Evolutionary conservation across 2,329 filamentous ascomycete genomes (phyloP), one percentile per base, ranked within the genome.

Genomic region (Aspergillus versicolor): DNA sequence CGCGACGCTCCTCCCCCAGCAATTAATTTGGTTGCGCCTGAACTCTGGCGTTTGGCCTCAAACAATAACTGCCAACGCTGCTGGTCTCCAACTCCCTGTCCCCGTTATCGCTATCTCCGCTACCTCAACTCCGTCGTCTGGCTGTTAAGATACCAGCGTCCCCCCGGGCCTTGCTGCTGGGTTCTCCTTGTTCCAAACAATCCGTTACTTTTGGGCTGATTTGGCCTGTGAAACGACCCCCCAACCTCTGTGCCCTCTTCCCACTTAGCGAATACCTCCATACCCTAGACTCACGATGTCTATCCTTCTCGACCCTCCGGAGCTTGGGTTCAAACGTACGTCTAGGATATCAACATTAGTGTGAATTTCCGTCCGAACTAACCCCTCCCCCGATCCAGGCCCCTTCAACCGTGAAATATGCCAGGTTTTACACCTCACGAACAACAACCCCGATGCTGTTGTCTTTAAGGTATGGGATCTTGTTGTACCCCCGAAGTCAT

Each of bases 271-370:
- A 52, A 58, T 62, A 57, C 37, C 46, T 32, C 21, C 45, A 53
- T 54, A 19, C 46, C 44, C 56, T 56, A 57, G 59, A 65, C 60
- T 64, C 66, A 84, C 70, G 79, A 97, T 97, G 94, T 95, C 93
- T 68, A 89, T 99, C 80, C 90, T 96, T 70, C 90, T 99, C 73
- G 88, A 94, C 70, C 94, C 93, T 59, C 77, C 85, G 67, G 94
- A 97, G 84, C 87, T 99, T 73, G 90, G 87, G 80, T 99, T 99
- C 81, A 89, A 88, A 79, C 90, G 94, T 97, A 65, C 64, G 77
- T 53, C 49, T 15, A 21, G 48, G 34, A 47, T 43, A 55, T 43
- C 51, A 56, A 38, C 40, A 54, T 63, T 56, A 70, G 27, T 42
- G 49, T 30, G 21, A 32, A 51, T n/a, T 22, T 54, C 38, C 58